Percentiles rank a stretch among this genome's conserved stretches.
phyloP scores from a whole-genome alignment of 768 basidiomycete species.

The Rickenella mellea region DNA sequence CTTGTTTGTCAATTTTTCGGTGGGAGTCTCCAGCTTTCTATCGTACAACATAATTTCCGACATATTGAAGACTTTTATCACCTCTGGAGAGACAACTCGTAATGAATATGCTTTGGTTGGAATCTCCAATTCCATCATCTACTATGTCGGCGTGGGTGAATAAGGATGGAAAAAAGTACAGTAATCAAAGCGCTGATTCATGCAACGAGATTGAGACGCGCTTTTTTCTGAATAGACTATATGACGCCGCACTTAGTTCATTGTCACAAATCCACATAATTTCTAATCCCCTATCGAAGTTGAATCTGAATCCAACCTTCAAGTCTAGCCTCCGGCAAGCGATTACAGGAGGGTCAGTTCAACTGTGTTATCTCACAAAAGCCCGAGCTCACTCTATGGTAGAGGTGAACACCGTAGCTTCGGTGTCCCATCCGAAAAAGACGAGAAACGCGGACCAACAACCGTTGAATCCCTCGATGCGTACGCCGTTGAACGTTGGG shows the following conservation, averaged over 20 bases:
- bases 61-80: constrained; percentile 49
- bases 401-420: constrained; percentile 79
- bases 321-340: constrained; percentile 75
- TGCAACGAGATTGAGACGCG: background rate
- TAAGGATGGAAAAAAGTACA: constrained; percentile 63
- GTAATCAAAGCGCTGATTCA: constrained; percentile 3
- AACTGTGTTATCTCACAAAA: background rate
- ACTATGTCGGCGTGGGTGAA: constrained; percentile 74
- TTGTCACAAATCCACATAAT: constrained; percentile 65
- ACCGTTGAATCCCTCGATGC: constrained; percentile 59
- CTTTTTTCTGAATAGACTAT: constrained; percentile 39
- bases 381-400: constrained; percentile 1
- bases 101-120: constrained; percentile 86
- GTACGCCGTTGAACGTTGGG: constrained; percentile 85
- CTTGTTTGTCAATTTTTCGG: constrained; percentile 88
- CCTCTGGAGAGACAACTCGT: constrained; percentile 77
- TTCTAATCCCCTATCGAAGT: constrained; percentile 46
- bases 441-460: constrained; percentile 47
- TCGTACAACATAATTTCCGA: background rate
- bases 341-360: constrained; percentile 73
- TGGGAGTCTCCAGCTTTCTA: constrained; percentile 21
- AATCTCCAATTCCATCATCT: constrained; percentile 53
- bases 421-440: constrained; percentile 63
- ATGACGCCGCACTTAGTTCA: constrained; percentile 57
- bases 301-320: constrained; percentile 66